Percentiles rank a stretch among this genome's conserved stretches.
These are phyloP conservation scores for Pouteria glomerata DNA, from an alignment of 148 eudicot species.

Conservation along the genomic window DNA sequence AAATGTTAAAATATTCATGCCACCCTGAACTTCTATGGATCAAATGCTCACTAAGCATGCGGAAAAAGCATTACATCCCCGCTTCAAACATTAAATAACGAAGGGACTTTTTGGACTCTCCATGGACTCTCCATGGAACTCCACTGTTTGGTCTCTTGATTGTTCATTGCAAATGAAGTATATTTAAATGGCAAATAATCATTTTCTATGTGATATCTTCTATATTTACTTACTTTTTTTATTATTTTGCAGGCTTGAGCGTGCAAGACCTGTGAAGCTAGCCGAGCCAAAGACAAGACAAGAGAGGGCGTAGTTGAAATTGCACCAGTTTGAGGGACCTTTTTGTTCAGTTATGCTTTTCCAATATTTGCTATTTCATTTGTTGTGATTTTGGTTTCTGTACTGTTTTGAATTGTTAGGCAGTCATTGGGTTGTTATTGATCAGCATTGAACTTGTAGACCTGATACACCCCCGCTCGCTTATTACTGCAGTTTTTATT, in stretches of 20 bases:
- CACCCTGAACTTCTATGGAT: too few species aligned
- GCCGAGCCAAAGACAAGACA: too few species aligned
- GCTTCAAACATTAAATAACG: background rate
- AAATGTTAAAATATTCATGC: background rate
- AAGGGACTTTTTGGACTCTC: background rate
- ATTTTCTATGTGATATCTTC: too few species aligned
- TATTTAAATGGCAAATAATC: too few species aligned
- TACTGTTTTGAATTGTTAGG: background rate
- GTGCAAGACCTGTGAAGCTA: slow-evolving; percentile 25
- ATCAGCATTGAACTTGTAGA: background rate
- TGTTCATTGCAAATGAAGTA: background rate
- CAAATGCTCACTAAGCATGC: too few species aligned
- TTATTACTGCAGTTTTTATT: background rate
- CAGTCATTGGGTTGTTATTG: background rate
- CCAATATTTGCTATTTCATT: background rate
- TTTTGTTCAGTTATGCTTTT: background rate
- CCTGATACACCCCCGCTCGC: background rate
- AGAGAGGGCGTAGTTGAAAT: background rate
- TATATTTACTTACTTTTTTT: background rate
- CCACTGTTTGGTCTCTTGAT: background rate
- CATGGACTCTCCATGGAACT: background rate
- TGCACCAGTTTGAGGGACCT: background rate
- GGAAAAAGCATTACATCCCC: background rate
- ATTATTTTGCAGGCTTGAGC: slow-evolving; percentile 21
- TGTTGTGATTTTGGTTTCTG: background rate